These are phyloP conservation scores for Tanacetum coccineum DNA, from an alignment of 129 eudicot genomes.

Conservation along the genomic window DNA sequence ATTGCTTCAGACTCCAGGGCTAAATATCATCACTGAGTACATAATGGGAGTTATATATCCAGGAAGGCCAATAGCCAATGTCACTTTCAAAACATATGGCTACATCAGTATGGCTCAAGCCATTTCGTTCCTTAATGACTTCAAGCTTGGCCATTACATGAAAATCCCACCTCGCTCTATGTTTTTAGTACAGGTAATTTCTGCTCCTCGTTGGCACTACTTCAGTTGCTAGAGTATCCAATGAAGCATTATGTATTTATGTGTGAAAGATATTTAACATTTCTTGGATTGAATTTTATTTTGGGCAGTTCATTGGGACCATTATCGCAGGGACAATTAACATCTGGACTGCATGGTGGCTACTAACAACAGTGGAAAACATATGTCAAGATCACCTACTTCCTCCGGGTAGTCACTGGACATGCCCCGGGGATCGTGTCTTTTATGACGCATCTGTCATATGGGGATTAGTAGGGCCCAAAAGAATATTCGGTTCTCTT, in stretches of 20 bases:
- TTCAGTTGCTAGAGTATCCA: too few species aligned
- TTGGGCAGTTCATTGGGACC: slow-evolving; percentile 55
- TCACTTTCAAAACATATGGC: slow-evolving; percentile 72
- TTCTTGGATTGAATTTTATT: not conserved
- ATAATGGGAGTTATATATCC: slow-evolving; percentile 63
- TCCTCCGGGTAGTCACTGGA: slow-evolving; percentile 73
- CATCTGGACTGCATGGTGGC: slow-evolving; percentile 69
- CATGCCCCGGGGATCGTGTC: slow-evolving; percentile 51
- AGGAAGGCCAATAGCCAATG: slow-evolving; percentile 82
- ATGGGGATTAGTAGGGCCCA: slow-evolving; percentile 76
- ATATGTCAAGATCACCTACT: slow-evolving; percentile 52
- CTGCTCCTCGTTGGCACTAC: too few species aligned
- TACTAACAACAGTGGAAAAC: slow-evolving; percentile 36
- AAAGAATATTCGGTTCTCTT: slow-evolving; percentile 54
- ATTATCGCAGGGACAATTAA: slow-evolving; percentile 68
- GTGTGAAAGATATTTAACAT: not conserved
- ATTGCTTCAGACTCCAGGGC: slow-evolving; percentile 60
- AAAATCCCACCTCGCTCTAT: slow-evolving; percentile 84
- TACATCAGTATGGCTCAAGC: slow-evolving; percentile 81
- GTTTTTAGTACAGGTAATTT: slow-evolving; percentile 75
- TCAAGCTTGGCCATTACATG: slow-evolving; percentile 89
- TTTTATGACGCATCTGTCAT: slow-evolving; percentile 71
- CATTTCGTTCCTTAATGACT: slow-evolving; percentile 57
- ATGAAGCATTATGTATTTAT: not conserved
- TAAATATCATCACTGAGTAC: slow-evolving; percentile 78